A percentile compares a stretch with the other conserved stretches of the same genome.
phyloP scores from a whole-genome alignment of 208 protist genomes.

The Leishmania amazonensis region DNA sequence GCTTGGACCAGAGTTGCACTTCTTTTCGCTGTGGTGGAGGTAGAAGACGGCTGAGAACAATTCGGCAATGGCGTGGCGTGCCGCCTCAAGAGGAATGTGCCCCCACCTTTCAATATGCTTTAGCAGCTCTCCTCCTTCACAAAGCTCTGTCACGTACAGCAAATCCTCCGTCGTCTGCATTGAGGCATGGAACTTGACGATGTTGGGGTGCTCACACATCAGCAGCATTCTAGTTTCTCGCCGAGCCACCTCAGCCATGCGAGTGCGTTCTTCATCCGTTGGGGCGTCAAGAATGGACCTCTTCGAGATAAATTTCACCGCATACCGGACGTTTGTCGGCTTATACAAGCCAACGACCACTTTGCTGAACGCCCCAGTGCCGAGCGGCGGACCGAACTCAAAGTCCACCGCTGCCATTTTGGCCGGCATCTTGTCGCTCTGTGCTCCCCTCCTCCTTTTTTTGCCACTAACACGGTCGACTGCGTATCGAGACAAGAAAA shows the following conservation, averaged over 20 bases:
- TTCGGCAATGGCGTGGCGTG: conserved; percentile 90
- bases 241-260: conserved; percentile 85
- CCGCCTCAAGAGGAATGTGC: conserved; percentile 82
- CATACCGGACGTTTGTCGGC: conserved; percentile 68
- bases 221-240: conserved; percentile 85
- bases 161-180: conserved; percentile 86
- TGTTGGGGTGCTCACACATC: conserved; percentile 90
- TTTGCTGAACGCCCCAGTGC: conserved; percentile 89
- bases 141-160: conserved; percentile 88
- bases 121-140: conserved; percentile 86
- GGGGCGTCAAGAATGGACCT: conserved; percentile 83
- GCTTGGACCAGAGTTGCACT: conserved; percentile 16
- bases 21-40: conserved; percentile 91
- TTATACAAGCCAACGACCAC: conserved; percentile 77
- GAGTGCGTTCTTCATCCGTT: conserved; percentile 80
- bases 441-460: neutral
- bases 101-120: conserved; percentile 55
- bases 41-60: conserved; percentile 96
- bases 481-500: neutral
- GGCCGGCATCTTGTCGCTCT: conserved; percentile 9
- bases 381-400: conserved; percentile 69
- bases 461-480: neutral
- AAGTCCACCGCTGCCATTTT: conserved; percentile 82
- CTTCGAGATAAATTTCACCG: conserved; percentile 89
- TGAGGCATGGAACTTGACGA: conserved; percentile 81